Evolutionary conservation across 495 filamentous ascomycete genomes (phyloP), one percentile per base, ranked within the genome.

Genomic region (Penicillium pulvis): DNA sequence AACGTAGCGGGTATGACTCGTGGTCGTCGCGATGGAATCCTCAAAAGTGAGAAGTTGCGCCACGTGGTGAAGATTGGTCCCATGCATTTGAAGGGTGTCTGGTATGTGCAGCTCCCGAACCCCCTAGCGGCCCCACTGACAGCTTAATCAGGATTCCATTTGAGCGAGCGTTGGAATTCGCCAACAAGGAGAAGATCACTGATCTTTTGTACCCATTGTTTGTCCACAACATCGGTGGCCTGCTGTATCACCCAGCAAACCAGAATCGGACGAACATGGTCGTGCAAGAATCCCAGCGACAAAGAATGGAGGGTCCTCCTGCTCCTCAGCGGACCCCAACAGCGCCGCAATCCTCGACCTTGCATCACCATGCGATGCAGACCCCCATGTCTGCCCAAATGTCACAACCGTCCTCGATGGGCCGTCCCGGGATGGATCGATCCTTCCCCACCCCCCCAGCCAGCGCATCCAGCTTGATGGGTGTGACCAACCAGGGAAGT

Each of bases 121-220:
- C 6, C 23, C 45, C 20, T 47, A 10, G 20, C 23, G 20, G 2
- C n/a, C 17, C 19, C 17, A 49, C 46, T 49, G 3, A 51, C 48
- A n/a, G 48, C 16, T 1, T 17, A 51, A 30, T 19, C 63, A 97
- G 93, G 93, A 98, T 98, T 68, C 94, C 94, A 9, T 98, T 95
- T 63, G 95, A 98, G 57, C 85, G 95, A 53, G 94, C 94, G 2
- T 77, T 98, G 43, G 94, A 98, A 62, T 98, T 98, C 68, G 95
- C 94, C 41, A 98, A 98, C 78, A 97, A 97, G 81, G 94, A 98
- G 74, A 97, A 98, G 76, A 98, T 98, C 62, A 98, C 95, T 0
- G 93, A 98, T 72, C 75, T 90, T 12, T 72, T 98, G 56, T 98
- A 98, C 75, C 94, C 94, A 26, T 80, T 98, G 19, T 98, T 98